Evolutionary conservation across 306 rosid genomes (phyloP), one percentile per base, ranked within the genome.

Genomic region (Quercus aquifolioides): DNA sequence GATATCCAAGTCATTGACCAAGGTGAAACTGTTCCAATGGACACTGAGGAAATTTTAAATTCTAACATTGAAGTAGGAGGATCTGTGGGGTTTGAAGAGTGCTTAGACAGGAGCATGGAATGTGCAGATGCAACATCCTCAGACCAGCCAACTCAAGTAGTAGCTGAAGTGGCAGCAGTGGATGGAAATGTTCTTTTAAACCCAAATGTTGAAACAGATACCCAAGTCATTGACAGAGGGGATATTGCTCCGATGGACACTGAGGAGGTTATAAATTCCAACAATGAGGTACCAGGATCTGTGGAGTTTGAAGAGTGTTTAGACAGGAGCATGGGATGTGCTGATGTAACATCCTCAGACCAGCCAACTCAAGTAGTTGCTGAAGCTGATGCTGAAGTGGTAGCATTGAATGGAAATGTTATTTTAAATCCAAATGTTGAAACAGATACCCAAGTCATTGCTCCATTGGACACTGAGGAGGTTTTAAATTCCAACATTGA

Each of bases 241-340:
- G 35, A 67, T 33, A 35, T 64, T 78, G 78, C 81, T 49, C 56
- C 26, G 0, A 51, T 71, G 83, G 78, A 76, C 82, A 76, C 77
- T 68, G 88, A 69, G 28, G 81, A 77, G 73, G 83, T 83, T 71
- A 43, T 70, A 35, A 76, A 87, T 21, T 41, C 82, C 63, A 74
- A 54, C 23, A 65, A 52, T 58, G 86, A 80, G 43, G 58, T 25
- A 30, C 28, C 38, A 17, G 74, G 69, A n/a, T 69, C 55, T 57
- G 46, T 63, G 11, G 79, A 79, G n/a, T 62, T 21, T 63, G 49
- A 46, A 56, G 77, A 71, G 77, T 62, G 25, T 63, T 12, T 26
- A 30, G 26, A 59, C 20, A 73, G 71, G 41, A 76, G 26, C 70
- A 38, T 38, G 46, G 79, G 80, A 84, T 85, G 88, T 86, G 23